These are phyloP conservation scores for Striga hermonthica DNA, from an alignment of 305 asterid genomes.

Conservation along the genomic window DNA sequence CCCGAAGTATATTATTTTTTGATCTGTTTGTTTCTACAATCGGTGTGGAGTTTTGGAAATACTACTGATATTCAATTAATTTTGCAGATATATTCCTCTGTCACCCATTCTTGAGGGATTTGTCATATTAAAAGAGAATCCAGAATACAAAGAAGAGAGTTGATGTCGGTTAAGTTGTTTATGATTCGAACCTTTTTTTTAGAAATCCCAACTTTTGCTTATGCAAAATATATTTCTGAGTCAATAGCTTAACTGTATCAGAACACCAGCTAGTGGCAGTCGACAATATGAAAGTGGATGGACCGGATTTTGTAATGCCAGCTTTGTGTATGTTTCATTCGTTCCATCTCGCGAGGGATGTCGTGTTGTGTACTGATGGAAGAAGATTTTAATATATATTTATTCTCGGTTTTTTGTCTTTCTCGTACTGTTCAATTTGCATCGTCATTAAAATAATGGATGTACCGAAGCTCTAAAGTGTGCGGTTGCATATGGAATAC, in stretches of 20 bases:
- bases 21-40: no score
- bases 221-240: not conserved
- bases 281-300: not conserved
- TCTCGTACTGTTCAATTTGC: no score
- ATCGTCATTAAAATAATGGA: no score
- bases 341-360: no score
- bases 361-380: not conserved
- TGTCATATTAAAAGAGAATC: slow-evolving; percentile 87
- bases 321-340: not conserved
- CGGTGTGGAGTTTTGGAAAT: no score
- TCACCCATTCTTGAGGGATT: slow-evolving; percentile 96
- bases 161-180: slow-evolving; percentile 31
- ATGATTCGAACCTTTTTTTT: not conserved
- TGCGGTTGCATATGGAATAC: no score
- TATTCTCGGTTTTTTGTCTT: no score
- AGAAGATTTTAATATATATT: not conserved
- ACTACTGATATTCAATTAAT: not conserved
- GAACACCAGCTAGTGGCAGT: not conserved
- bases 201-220: slow-evolving; percentile 9
- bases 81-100: slow-evolving; percentile 71
- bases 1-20: no score
- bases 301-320: not conserved
- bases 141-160: slow-evolving; percentile 70
- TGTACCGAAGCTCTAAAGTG: no score
- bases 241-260: not conserved